Conservation (phyloP, 495 filamentous ascomycete species). For the Astrothelium macrocarpum region DNA sequence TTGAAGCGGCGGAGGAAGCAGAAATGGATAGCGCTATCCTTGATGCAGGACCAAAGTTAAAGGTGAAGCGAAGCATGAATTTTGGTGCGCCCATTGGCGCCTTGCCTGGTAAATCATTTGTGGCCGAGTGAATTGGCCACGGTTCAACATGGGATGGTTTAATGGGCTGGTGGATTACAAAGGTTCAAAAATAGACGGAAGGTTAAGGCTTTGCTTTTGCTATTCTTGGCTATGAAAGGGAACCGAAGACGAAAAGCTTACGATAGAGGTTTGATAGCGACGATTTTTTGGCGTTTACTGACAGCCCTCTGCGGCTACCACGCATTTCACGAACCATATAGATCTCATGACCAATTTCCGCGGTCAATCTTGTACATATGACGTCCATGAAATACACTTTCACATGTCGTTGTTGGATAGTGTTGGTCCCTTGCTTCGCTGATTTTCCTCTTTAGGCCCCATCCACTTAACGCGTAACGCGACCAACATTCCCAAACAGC, state of each 20-base stretch:
- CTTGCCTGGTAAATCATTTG: not conserved
- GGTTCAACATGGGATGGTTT: not conserved
- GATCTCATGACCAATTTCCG: not conserved
- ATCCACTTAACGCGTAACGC: not conserved
- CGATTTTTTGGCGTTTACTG: not conserved
- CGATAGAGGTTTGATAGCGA: not conserved
- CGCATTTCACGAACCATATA: not conserved
- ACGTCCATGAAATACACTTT: not conserved
- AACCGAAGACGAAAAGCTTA: not conserved
- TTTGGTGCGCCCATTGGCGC: conserved; percentile 1
- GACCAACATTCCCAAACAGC: conserved; percentile 4
- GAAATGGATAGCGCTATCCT: not conserved
- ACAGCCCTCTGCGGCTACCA: not conserved
- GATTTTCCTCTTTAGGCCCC: not conserved
- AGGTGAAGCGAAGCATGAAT: not conserved
- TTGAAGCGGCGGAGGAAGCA: not conserved
- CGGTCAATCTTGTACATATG: not conserved
- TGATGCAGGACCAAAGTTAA: conserved; percentile 3
- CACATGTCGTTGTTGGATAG: no score
- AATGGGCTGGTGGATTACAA: not conserved
- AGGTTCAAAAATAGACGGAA: not conserved
- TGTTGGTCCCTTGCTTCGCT: not conserved
- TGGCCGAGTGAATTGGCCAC: not conserved
- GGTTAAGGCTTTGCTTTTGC: not conserved
- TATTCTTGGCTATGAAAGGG: not conserved